A percentile compares a stretch with the other conserved stretches of the same genome.
Evolutionary conservation across 768 basidiomycete genomes (phyloP).

Genomic region (Cubamyces sp.): DNA sequence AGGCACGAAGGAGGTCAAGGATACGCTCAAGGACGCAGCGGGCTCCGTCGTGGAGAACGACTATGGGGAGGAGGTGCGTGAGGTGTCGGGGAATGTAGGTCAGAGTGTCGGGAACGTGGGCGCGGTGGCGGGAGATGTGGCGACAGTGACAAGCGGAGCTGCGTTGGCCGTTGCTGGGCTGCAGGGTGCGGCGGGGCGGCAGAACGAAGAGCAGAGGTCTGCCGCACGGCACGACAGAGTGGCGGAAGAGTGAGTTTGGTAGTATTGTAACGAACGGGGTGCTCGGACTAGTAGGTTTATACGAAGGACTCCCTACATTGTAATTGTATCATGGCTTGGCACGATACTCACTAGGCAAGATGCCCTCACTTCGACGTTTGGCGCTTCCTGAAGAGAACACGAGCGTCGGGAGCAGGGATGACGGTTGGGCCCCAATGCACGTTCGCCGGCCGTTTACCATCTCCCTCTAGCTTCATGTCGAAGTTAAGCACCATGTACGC

Average conservation of each 20-base stretch:
- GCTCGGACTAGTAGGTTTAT: too few species aligned
- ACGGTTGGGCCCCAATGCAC: constrained; percentile 20
- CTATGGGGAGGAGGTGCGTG: constrained; percentile 27
- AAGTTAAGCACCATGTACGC: constrained; percentile 37
- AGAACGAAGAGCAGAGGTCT: constrained; percentile 18
- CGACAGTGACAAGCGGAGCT: constrained; percentile 25
- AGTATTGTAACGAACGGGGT: too few species aligned
- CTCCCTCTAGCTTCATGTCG: constrained; percentile 32
- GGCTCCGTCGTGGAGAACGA: constrained; percentile 30
- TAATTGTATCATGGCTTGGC: too few species aligned
- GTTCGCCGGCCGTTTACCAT: constrained; percentile 26
- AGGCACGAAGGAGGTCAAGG: constrained; percentile 23
- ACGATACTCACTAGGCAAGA: too few species aligned
- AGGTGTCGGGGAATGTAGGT: constrained; percentile 22
- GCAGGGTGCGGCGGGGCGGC: constrained; percentile 28
- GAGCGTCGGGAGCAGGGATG: constrained; percentile 26
- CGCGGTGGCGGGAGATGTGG: constrained; percentile 23
- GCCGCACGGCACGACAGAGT: too few species aligned
- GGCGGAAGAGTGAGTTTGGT: background rate
- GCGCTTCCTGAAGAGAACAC: constrained; percentile 30
- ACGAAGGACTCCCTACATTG: too few species aligned
- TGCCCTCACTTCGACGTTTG: too few species aligned
- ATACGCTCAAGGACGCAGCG: constrained; percentile 23
- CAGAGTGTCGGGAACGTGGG: constrained; percentile 28
- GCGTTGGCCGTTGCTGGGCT: constrained; percentile 23